Evolutionary conservation across 2,329 filamentous ascomycete genomes (phyloP), one percentile per base, ranked within the genome.

Genomic region (Fusarium mexicanum): DNA sequence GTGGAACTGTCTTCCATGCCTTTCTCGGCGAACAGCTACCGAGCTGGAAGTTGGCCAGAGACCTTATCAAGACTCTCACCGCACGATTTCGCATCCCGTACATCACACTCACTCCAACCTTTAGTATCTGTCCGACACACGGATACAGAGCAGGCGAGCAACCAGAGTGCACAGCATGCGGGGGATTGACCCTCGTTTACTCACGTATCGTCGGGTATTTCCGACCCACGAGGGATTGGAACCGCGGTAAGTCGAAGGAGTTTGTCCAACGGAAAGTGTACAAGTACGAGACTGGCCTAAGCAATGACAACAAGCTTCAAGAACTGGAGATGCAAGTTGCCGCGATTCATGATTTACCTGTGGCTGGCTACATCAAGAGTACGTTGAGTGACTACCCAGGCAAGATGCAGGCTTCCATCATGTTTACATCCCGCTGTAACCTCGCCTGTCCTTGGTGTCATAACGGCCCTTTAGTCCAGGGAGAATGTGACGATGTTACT

Each of bases 401-500:
- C 20, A 78, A 78, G 50, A 61, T 64, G 35, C 76, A 77, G 24
- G 72, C 76, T 2, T 65, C 76, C 1, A 77, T 77, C 40, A 76
- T 77, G 74, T 77, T 77, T 6, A 77, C 76, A 0, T 78, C 76
- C 4, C 67, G 74, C 1, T 77, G 76, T 38, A 77, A 77, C 3
- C 26, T 77, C 9, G 67, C 74, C 2, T 77, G 76, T 8, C 74
- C 76, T 2, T 77, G 76, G 76, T 77, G 76, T 22, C 76, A 77
- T 22, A 77, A 77, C 14, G 76, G 76, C 0, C 74, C 76, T 2
- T 60, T 77, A 10, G 72, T 77, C 1, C 67, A 61, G 16, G 76
- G 76, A 13, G 64, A 67, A 12, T 48, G 74, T 6, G 76, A 77
- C 29, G 67, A 67, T 2, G 61, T 69, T 22, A 69, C 72, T 0